Base-by-base conservation (phyloP, 169 alveolate genomes). In the Blepharisma undulans region DNA sequence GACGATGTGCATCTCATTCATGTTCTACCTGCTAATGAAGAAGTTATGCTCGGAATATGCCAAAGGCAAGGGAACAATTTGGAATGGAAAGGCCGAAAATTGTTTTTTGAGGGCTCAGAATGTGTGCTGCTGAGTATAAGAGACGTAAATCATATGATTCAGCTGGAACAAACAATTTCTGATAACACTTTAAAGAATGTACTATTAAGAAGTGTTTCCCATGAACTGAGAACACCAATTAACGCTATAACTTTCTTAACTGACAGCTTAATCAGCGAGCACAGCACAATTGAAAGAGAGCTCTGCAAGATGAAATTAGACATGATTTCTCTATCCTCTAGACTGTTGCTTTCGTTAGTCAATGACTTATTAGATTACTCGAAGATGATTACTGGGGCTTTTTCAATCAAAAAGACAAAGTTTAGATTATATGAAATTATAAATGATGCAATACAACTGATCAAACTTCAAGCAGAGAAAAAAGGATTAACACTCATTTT, bases 321-420 rank as follows among this genome's bases (percentile, higher is more conserved):
- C 6, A 25, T 48, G 22, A 84, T 84, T 16, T 32, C 22, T 7
- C 14, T 25, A 8, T 84, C 79, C 1, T 19, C 78, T 25, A 84
- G n/a, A n/a, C 27, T 34, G 7, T 22, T 36, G n/a, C 10, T 36
- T 8, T 19, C 25, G 14, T 32, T 84, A 10, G 34, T 84, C 32
- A 84, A 84, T 60, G 89, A 84, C n/a, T 84, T 84, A 84, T 5
- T 84, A 18, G 89, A 84, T 76, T 84, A 48, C n/a, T 32, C 89
- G 19, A 21, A n/a, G 22, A 84, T 84, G 60, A 14, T 84, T 10
- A 81, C 74, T 16, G 89, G 89, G 30, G 34, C 18, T 61, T 84
- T 84, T 6, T 22, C 27, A 36, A 29, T 84, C 32, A 7, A n/a
- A 1, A 34, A 79, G 60, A 12, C 48, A 33, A 30, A 19, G 8